A percentile compares a stretch with the other conserved stretches of the same genome.
phyloP scores from a whole-genome alignment of 352 stramenopile genomes.

The Pythium chondricola region DNA sequence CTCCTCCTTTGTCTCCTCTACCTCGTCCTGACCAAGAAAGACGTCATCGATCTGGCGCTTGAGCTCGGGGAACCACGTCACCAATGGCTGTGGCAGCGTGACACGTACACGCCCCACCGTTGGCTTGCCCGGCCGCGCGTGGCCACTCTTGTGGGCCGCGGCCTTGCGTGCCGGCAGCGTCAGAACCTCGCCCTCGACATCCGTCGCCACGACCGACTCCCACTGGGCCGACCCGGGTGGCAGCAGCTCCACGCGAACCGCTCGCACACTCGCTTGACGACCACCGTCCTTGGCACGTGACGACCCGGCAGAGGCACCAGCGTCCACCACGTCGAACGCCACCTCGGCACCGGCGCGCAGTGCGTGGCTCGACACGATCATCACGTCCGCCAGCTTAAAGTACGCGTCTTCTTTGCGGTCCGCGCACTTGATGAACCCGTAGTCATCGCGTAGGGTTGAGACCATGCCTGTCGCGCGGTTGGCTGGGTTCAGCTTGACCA shows the following conservation, averaged over 20 bases:
- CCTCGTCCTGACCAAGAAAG: constrained; percentile 20
- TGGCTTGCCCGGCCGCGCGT: constrained; percentile 27
- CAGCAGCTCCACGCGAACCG: constrained; percentile 54
- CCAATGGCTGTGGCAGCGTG: constrained; percentile 30
- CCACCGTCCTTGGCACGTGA: constrained; percentile 5
- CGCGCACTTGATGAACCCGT: constrained; percentile 78
- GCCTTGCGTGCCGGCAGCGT: constrained; percentile 28
- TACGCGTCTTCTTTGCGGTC: constrained; percentile 64
- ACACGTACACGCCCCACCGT: constrained; percentile 31
- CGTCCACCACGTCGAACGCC: constrained; percentile 59
- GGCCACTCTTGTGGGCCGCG: constrained; percentile 21
- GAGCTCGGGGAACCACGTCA: constrained; percentile 55
- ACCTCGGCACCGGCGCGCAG: constrained; percentile 56
- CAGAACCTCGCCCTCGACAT: constrained; percentile 38
- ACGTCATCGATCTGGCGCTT: constrained; percentile 51
- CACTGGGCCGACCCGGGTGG: constrained; percentile 51
- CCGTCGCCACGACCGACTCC: constrained; percentile 41
- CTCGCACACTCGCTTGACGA: constrained; percentile 34
- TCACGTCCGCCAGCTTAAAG: constrained; percentile 75
- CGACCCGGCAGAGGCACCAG: not conserved
- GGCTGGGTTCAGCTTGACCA: constrained; percentile 55
- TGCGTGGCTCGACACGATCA: constrained; percentile 40
- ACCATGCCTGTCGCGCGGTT: constrained; percentile 65
- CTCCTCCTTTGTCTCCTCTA: constrained; percentile 8
- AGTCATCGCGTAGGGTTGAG: constrained; percentile 68